Conservation (phyloP, 139 green algal species). For the Trebouxia sp. region DNA sequence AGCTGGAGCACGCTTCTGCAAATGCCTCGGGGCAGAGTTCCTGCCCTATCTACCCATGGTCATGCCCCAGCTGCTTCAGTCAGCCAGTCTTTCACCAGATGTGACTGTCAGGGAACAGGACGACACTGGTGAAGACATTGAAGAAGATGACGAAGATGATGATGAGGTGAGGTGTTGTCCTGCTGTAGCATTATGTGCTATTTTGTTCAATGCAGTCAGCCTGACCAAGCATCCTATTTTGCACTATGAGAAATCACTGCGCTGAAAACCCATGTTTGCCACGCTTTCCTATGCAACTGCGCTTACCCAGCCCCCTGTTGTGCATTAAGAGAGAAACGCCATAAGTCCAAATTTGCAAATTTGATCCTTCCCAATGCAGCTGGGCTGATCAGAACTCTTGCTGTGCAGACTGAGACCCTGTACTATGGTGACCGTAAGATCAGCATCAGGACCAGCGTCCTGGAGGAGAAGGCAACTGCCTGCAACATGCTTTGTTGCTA, state of each 20-base stretch:
- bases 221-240: too few species aligned
- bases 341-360: too few species aligned
- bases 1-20: slow-evolving; percentile 96
- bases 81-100: slow-evolving; percentile 84
- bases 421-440: slow-evolving; percentile 79
- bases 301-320: too few species aligned
- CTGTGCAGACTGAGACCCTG: slow-evolving; percentile 67
- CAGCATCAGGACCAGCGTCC: slow-evolving; percentile 70
- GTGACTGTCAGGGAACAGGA: slow-evolving; percentile 69
- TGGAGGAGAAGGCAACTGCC: slow-evolving; percentile 98
- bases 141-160: slow-evolving; percentile 74
- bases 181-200: not conserved
- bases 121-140: slow-evolving; percentile 57
- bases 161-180: slow-evolving; percentile 22
- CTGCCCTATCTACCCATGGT: slow-evolving; percentile 92
- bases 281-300: too few species aligned
- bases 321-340: too few species aligned
- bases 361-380: too few species aligned
- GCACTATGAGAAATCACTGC: too few species aligned
- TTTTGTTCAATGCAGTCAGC: not conserved
- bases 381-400: too few species aligned
- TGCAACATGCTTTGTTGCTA: slow-evolving; percentile 99
- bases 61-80: slow-evolving; percentile 91
- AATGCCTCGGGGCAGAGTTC: slow-evolving; percentile 95
- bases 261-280: too few species aligned